Conservation (phyloP, 192 early-diverging fungal genomes). For the Powellomyces hirtus region DNA sequence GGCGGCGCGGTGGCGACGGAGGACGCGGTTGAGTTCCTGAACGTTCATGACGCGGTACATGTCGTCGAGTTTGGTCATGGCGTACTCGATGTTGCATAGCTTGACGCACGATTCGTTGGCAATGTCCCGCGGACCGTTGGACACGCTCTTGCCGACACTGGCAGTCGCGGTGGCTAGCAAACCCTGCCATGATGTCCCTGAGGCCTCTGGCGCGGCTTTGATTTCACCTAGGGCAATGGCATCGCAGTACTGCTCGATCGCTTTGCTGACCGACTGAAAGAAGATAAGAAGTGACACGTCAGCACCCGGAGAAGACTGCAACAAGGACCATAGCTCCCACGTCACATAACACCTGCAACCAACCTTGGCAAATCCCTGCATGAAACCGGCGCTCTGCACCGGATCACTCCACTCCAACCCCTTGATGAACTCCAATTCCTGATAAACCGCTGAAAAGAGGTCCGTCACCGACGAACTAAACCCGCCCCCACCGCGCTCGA, state of each 20-base stretch:
- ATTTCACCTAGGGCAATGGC: conserved; percentile 49
- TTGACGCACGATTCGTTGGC: conserved; percentile 56
- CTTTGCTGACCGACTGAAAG: conserved; percentile 37
- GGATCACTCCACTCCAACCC: conserved; percentile 51
- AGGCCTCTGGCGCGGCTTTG: conserved; percentile 19
- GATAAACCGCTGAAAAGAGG: conserved; percentile 50
- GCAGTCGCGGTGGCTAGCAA: conserved; percentile 31
- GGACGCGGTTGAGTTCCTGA: conserved; percentile 29
- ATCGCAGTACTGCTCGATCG: conserved; percentile 60
- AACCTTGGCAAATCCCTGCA: conserved; percentile 47
- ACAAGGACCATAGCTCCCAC: neutral
- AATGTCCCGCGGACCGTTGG: conserved; percentile 48
- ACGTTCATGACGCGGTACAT: conserved; percentile 57
- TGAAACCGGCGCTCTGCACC: conserved; percentile 51
- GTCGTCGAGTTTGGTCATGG: conserved; percentile 50
- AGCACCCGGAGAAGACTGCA: neutral
- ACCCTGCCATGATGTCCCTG: conserved; percentile 25
- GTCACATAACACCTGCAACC: neutral
- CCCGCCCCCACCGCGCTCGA: conserved; percentile 9
- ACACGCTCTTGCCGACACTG: conserved; percentile 23
- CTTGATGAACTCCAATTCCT: conserved; percentile 52
- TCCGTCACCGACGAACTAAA: conserved; percentile 51
- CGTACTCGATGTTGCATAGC: conserved; percentile 57
- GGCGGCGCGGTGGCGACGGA: conserved; percentile 42
- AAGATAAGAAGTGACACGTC: conserved; percentile 6